Evolutionary conservation across 495 filamentous ascomycete genomes (phyloP).

Genomic region (Aspergillus leporis): DNA sequence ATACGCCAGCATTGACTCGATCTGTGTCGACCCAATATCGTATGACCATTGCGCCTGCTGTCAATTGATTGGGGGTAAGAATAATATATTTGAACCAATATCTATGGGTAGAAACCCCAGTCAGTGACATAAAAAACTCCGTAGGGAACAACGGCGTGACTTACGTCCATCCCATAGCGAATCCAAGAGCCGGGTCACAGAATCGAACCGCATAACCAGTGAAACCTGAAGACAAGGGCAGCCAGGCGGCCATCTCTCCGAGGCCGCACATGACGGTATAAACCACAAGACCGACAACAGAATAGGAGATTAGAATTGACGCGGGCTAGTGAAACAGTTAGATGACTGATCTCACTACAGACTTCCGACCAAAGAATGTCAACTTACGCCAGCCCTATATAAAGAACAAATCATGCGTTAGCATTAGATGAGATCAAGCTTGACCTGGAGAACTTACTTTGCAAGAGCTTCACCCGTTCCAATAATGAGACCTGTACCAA

Average conservation of each 20-base stretch:
- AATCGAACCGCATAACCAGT: slow-evolving; percentile 64
- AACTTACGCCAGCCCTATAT: slow-evolving; percentile 43
- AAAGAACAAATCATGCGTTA: neutral
- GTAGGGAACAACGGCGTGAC: slow-evolving; percentile 7
- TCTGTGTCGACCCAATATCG: slow-evolving; percentile 62
- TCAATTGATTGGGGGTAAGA: slow-evolving; percentile 77
- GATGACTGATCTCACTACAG: neutral
- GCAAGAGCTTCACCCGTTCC: slow-evolving; percentile 67
- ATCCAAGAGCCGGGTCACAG: slow-evolving; percentile 66
- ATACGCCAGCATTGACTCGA: slow-evolving; percentile 49
- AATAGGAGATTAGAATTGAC: slow-evolving; percentile 69
- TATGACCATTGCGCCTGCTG: slow-evolving; percentile 75
- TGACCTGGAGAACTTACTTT: slow-evolving; percentile 34
- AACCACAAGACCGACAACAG: slow-evolving; percentile 60
- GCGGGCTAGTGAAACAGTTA: slow-evolving; percentile 57
- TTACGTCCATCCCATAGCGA: slow-evolving; percentile 62
- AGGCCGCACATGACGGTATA: slow-evolving; percentile 66
- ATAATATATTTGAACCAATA: slow-evolving; percentile 72
- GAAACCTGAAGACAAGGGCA: slow-evolving; percentile 61
- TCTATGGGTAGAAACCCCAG: slow-evolving; percentile 16
- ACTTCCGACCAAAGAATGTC: neutral
- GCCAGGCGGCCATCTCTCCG: slow-evolving; percentile 70
- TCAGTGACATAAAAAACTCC: neutral
- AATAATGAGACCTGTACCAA: slow-evolving; percentile 73
- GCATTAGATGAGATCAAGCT: no score